Evolutionary conservation across 805 yeast genomes (phyloP).

Genomic region (Candida adriatica): DNA sequence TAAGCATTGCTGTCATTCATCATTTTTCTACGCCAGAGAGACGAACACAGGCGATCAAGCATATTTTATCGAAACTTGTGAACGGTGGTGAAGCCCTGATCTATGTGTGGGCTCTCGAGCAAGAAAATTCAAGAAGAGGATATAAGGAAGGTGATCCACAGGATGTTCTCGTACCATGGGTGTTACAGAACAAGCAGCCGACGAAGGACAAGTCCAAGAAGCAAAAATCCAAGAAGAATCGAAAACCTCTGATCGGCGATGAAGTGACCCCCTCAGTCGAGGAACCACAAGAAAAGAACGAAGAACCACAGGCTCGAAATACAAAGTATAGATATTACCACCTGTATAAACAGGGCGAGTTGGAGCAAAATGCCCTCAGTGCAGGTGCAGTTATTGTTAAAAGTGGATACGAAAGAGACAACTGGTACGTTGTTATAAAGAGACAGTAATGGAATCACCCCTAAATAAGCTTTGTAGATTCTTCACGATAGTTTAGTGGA

Average conservation of each 20-base stretch:
- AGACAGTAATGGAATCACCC: constrained; percentile 12
- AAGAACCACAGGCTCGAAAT: constrained; percentile 27
- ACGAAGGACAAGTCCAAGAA: constrained; percentile 28
- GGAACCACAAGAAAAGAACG: constrained; percentile 27
- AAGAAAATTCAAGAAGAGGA: constrained; percentile 80
- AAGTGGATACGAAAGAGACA: constrained; percentile 86
- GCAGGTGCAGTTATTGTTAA: constrained; percentile 70
- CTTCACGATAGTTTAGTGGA: too few species aligned
- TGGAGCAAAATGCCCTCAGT: constrained; percentile 54
- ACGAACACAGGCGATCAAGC: constrained; percentile 65
- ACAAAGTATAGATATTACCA: constrained; percentile 86
- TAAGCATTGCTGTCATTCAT: constrained; percentile 92
- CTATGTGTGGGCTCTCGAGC: constrained; percentile 97
- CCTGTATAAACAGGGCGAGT: constrained; percentile 76
- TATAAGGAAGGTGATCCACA: constrained; percentile 89
- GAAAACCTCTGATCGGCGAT: constrained; percentile 8
- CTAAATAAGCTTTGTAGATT: too few species aligned
- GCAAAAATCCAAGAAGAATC: constrained; percentile 14
- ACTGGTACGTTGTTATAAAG: constrained; percentile 74
- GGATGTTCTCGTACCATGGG: constrained; percentile 97
- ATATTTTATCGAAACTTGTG: constrained; percentile 54
- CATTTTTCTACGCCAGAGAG: constrained; percentile 86
- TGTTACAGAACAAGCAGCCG: constrained; percentile 44
- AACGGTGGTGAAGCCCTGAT: constrained; percentile 65
- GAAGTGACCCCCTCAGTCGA: constrained; percentile 9